These are phyloP conservation scores for Macadamia integrifolia DNA, from an alignment of 164 flowering plant genomes.

Conservation along the genomic window DNA sequence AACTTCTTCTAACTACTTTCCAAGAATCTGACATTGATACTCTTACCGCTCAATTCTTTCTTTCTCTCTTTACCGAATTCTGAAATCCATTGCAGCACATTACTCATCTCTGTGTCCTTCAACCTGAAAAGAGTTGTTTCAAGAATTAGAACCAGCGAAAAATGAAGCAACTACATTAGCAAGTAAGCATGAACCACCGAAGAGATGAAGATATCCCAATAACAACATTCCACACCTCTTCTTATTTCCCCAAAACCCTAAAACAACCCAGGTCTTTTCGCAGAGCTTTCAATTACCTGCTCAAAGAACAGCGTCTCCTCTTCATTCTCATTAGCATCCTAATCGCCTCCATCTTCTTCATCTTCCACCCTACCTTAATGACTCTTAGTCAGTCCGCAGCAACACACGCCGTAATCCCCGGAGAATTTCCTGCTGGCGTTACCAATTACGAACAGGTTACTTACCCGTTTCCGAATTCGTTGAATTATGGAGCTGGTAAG, in stretches of 20 bases:
- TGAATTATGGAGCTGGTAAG: constrained; percentile 13
- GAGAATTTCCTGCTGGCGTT: constrained; percentile 4
- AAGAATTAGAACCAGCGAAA: not conserved
- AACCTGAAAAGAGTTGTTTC: not conserved
- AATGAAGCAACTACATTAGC: constrained; percentile 82
- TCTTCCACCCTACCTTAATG: constrained; percentile 62
- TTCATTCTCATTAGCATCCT: constrained; percentile 77
- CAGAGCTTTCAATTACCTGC: constrained; percentile 66
- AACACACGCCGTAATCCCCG: constrained; percentile 3
- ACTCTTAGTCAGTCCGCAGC: constrained; percentile 27
- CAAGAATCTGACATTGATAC: no score
- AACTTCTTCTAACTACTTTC: not conserved
- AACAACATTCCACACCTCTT: constrained; percentile 12
- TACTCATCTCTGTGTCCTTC: not conserved
- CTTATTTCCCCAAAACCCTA: constrained; percentile 53
- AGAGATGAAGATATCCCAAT: constrained; percentile 52
- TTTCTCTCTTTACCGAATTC: not conserved
- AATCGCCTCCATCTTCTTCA: constrained; percentile 82
- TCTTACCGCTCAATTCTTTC: no score
- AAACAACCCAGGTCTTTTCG: constrained; percentile 62
- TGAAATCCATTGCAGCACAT: not conserved
- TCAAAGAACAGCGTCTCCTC: constrained; percentile 82
- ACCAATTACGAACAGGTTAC: constrained; percentile 7
- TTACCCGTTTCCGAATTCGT: not conserved
- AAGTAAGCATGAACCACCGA: constrained; percentile 36